These are phyloP conservation scores for Tuber indicum DNA, from an alignment of 495 filamentous ascomycete species.

Conservation along the genomic window DNA sequence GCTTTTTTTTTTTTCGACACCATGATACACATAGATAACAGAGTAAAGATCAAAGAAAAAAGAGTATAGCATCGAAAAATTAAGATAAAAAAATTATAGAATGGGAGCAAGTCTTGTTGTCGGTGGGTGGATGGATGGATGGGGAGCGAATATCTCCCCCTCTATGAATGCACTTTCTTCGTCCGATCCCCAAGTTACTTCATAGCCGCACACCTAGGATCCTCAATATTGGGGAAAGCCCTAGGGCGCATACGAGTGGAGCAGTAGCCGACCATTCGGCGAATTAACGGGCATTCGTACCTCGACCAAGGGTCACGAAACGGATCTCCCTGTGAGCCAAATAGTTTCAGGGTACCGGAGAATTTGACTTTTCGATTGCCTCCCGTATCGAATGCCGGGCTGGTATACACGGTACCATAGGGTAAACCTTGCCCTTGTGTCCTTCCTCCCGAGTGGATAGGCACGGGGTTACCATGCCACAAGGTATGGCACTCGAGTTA, in stretches of 20 bases:
- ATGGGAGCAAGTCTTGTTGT: neutral
- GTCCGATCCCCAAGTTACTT: conserved; percentile 3
- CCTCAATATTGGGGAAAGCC: neutral
- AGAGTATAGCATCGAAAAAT: neutral
- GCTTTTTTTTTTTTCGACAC: neutral
- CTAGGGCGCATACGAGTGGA: conserved; percentile 11
- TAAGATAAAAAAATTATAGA: neutral
- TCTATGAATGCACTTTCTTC: neutral
- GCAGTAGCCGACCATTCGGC: conserved; percentile 14
- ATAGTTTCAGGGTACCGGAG: neutral
- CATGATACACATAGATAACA: neutral
- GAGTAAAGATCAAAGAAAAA: neutral
- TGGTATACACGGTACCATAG: neutral
- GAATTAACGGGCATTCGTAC: conserved; percentile 16
- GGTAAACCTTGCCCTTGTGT: neutral
- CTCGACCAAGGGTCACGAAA: conserved; percentile 7
- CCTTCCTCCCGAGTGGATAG: neutral
- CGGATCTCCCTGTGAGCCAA: conserved; percentile 7
- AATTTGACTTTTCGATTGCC: conserved; percentile 8
- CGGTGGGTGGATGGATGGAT: neutral
- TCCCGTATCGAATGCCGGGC: conserved; percentile 20
- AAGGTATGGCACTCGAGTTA: neutral
- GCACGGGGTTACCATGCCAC: neutral
- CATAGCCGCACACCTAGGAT: conserved; percentile 3
- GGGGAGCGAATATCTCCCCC: neutral